Conservation (phyloP, 257 asterid species). For the Capsicum pubescens region DNA sequence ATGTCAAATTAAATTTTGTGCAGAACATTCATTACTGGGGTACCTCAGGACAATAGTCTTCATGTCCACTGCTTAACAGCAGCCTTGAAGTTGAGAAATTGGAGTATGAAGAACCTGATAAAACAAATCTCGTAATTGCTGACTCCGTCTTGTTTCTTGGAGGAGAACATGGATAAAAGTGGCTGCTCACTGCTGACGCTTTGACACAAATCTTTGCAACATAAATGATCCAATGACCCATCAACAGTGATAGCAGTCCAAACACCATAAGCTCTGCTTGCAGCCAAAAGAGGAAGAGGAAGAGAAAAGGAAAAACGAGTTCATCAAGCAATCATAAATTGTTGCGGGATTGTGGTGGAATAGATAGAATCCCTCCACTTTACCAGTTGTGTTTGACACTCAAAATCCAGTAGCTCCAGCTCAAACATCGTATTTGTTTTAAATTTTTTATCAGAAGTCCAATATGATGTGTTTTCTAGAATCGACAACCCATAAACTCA, state of each 20-base stretch:
- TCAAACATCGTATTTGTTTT: not conserved
- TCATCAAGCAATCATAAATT: not conserved
- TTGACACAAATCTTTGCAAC: conserved; percentile 85
- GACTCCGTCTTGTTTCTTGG: conserved; percentile 33
- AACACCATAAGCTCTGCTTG: conserved; percentile 86
- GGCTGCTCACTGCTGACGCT: conserved; percentile 76
- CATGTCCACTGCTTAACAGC: conserved; percentile 41
- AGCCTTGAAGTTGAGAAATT: conserved; percentile 55
- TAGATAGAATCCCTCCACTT: not conserved
- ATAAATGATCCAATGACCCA: conserved; percentile 91
- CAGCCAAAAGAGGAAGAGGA: conserved; percentile 27
- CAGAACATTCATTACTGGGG: conserved; percentile 9
- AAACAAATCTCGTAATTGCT: conserved; percentile 32
- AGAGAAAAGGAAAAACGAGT: not conserved
- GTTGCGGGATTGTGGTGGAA: not conserved
- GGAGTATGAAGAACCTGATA: conserved; percentile 38
- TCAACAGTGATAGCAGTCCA: conserved; percentile 84
- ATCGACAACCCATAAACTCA: not conserved
- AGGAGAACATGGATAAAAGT: conserved; percentile 81
- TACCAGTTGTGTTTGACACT: no score
- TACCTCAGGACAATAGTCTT: conserved; percentile 72
- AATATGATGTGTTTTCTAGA: not conserved
- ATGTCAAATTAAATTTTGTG: not conserved
- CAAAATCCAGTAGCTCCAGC: no score
- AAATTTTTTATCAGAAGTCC: not conserved